Percentiles rank a stretch among this genome's conserved stretches.
Conservation (phyloP, 2,329 filamentous ascomycete species). For the Talaromyces sp. region DNA sequence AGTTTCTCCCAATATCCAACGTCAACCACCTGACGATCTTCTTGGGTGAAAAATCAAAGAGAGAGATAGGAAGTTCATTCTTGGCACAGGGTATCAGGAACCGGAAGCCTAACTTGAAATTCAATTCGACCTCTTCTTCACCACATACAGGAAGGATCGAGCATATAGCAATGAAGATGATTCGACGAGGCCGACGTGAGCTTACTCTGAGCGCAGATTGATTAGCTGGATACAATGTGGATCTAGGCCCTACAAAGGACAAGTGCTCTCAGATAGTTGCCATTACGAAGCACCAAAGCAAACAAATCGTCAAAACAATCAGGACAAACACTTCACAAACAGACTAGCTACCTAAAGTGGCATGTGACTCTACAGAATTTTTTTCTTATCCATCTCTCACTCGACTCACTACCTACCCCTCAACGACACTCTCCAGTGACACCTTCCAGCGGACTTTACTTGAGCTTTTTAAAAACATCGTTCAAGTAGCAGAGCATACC, state of each 20-base stretch:
- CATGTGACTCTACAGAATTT: background rate
- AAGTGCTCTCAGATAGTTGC: background rate
- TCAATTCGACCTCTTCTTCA: background rate
- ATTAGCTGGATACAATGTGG: background rate
- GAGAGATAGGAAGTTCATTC: background rate
- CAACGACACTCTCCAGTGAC: background rate
- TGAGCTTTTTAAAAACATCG: too few relatives aligned
- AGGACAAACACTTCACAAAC: background rate
- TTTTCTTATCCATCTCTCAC: background rate
- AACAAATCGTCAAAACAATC: background rate
- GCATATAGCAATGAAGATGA: background rate
- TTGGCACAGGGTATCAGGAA: background rate
- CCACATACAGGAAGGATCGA: background rate
- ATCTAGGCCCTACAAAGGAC: background rate
- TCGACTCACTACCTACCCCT: background rate
- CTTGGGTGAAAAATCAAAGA: background rate
- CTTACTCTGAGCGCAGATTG: background rate
- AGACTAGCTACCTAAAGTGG: background rate
- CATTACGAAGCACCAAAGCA: background rate
- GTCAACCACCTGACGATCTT: background rate
- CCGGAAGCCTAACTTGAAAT: background rate
- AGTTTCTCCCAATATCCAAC: background rate
- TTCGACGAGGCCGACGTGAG: background rate
- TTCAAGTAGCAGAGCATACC: too few relatives aligned
- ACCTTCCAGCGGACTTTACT: too few relatives aligned